Base-by-base conservation (phyloP, 208 protist species). In the Phytomonas francai region DNA sequence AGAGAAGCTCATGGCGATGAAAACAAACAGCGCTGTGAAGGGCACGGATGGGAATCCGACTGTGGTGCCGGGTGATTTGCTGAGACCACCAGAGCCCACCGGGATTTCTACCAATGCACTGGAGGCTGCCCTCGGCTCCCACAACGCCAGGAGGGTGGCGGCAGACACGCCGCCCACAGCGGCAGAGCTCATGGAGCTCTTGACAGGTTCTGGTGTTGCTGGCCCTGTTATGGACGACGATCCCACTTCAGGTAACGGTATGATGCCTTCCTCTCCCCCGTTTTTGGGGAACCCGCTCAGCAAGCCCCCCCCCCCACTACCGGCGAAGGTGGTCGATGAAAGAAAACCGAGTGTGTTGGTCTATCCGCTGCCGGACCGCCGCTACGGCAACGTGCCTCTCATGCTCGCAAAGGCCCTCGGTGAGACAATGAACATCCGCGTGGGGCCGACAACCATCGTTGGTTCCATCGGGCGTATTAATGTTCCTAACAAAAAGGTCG, bases 371-470 rank as follows among this genome's bases (percentile, higher is more conserved):
- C 92, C 89, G 0, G 67, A 84, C 58, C 68, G 67, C 63, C 82
- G 78, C 59, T 75, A 72, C 42, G 80, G 73, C 14, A 92, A 94
- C 62, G 70, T 94, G 34, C 83, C 82, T 11, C 61, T 91, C 51
- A 78, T 91, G 22, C 83, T 97, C 19, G 85, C 86, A 19, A 84
- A 85, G 59, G 84, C 88, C 12, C 79, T 97, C 6, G 85, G 92
- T 30, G 88, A 97, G 62, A 80, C 73, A 29, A 83, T 97, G 39
- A 84, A 78, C 31, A 76, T 97, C 51, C 83, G 83, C 30, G 88
- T 95, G 4, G 92, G 92, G 19, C 92, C 92, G 12, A 93, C 92
- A 32, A 76, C 45, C 9, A 83, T 97, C 28, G 80, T 97, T 25
- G 92, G 92, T 30, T 67, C 77, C 67, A 77, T 95, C 64, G 89